Evolutionary conservation across 2,329 filamentous ascomycete species (phyloP).

Genomic region (Xylaria sp.): DNA sequence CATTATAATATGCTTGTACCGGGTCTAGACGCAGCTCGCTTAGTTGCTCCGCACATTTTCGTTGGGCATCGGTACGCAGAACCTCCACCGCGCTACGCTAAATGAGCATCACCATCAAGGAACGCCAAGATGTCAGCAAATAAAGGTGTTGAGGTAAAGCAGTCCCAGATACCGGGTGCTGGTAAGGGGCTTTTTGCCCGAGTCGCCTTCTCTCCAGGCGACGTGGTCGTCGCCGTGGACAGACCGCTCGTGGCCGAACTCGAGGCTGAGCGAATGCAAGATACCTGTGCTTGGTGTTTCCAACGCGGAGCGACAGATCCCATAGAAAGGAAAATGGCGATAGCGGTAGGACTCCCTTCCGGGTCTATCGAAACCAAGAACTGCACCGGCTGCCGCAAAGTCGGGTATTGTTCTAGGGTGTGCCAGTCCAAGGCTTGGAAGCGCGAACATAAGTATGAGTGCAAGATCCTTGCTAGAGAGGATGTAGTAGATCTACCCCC

Average conservation of each 20-base stretch:
- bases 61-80: not conserved
- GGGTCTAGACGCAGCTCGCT: slow-evolving; percentile 7
- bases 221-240: slow-evolving; percentile 41
- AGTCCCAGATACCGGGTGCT: slow-evolving; percentile 41
- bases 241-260: slow-evolving; percentile 45
- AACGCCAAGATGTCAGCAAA: slow-evolving; percentile 33
- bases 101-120: not conserved
- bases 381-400: slow-evolving; percentile 44
- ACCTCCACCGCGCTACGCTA: not conserved
- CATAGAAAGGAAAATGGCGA: slow-evolving; percentile 34
- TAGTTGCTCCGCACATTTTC: not conserved
- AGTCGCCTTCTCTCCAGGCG: slow-evolving; percentile 44
- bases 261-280: slow-evolving; percentile 40
- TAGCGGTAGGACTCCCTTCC: slow-evolving; percentile 45
- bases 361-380: slow-evolving; percentile 43
- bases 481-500: slow-evolving; percentile 39
- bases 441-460: slow-evolving; percentile 48
- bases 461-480: slow-evolving; percentile 44
- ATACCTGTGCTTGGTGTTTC: slow-evolving; percentile 48
- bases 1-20: slow-evolving; percentile 3
- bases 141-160: slow-evolving; percentile 40
- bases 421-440: slow-evolving; percentile 49
- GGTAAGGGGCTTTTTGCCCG: slow-evolving; percentile 46
- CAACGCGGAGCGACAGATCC: slow-evolving; percentile 44
- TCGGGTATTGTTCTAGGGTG: slow-evolving; percentile 46